Base-by-base conservation (phyloP, 1,284 basidiomycete species). In the Somion occarium region DNA sequence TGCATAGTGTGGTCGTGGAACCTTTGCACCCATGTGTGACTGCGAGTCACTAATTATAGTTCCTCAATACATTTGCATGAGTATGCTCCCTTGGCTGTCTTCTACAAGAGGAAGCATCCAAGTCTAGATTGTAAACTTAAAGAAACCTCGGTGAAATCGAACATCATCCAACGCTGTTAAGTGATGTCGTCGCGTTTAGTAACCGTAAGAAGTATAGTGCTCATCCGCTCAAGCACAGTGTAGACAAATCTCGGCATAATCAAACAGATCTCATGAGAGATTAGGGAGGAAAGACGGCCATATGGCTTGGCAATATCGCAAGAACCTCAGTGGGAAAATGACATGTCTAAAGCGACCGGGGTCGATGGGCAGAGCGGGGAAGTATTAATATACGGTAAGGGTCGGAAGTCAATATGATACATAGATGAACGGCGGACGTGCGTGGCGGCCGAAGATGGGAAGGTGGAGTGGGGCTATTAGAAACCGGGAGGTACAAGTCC, bases 401-500 rank as follows among this genome's bases (percentile, higher is more conserved):
- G 30, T 46, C 25, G 44, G 15, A 27, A 46, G 24, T 13, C 9
- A 22, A 26, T 46, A 46, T 26, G 44, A 20, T 46, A 46, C 44
- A 46, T 46, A 30, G 44, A 27, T 7, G 25, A 34, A 42, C 15
- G 18, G 15, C 9, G 18, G 44, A 25, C n/a, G 30, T 46, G 44
- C 19, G 19, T 46, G 30, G 24, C n/a, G 30, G 3, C 19, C 27
- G 15, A 44, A n/a, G 41, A 42, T 15, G 39, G 48, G 12, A n/a
- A 26, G 48, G 38, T 7, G 20, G n/a, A 12, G 38, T 24, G 37
- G 37, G 50, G 27, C 20, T 48, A 58, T 72, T 58, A 89, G 70
- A 90, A 88, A 38, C 88, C 88, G 51, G 88, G 87, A 22, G 88
- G 88, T 38, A 88, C 83, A 56, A 90, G 70, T 43, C 74, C 76